Evolutionary conservation across 345 rosid species (phyloP).

Genomic region (Populus alba): DNA sequence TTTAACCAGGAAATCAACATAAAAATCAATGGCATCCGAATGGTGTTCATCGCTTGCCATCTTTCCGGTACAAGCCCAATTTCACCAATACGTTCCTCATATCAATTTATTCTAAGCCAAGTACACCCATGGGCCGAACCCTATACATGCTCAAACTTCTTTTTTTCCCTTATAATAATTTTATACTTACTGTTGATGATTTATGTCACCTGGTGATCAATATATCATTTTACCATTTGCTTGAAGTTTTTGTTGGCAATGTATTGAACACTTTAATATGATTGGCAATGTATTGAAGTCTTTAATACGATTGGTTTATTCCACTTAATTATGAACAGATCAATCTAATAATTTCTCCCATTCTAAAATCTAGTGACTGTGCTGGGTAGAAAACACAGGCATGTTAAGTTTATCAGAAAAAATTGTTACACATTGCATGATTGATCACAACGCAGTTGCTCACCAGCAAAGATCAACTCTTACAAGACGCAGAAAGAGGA

Average conservation of each 20-base stretch:
- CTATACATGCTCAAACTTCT: not conserved
- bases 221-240: not conserved
- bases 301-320: no score
- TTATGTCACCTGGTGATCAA: no score
- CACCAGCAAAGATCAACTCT: constrained; percentile 60
- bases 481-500: constrained; percentile 68
- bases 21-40: constrained; percentile 33
- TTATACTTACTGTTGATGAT: not conserved
- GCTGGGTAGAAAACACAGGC: not conserved
- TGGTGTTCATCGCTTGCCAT: constrained; percentile 51
- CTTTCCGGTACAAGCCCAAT: constrained; percentile 28
- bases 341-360: not conserved
- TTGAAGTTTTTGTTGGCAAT: no score
- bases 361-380: no score
- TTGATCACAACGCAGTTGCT: constrained; percentile 37
- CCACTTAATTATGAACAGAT: no score
- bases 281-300: no score
- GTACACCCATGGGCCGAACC: not conserved
- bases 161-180: not conserved
- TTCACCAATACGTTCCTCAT: not conserved
- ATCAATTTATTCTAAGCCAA: not conserved
- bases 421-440: no score
- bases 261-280: no score
- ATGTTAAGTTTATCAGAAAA: no score
- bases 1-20: no score